Base-by-base conservation (phyloP, 2,329 filamentous ascomycete genomes). In the Sordariomycetes sp. region DNA sequence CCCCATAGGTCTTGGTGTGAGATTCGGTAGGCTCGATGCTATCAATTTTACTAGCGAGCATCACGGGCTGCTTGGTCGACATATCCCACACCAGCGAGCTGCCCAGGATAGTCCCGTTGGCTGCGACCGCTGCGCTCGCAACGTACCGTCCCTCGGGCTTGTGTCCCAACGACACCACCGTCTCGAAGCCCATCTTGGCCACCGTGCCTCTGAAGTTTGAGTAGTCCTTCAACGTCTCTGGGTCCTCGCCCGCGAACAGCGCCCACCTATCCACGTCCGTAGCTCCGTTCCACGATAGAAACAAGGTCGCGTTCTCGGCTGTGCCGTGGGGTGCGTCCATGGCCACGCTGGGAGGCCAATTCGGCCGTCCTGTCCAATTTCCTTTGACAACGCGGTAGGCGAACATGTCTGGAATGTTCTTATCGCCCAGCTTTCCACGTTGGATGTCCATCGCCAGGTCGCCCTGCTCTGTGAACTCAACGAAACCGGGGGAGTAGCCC, bases 211-310 rank as follows among this genome's bases (percentile, higher is more conserved):
- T 37, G 31, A 49, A 27, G 34, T 49, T 48, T 12, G 47, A 39
- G 37, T 41, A 40, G 35, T 41, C 34, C 36, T 41, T 37, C 30
- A 50, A 38, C 8, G 21, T 39, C 23, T 42, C 42, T 29, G 42
- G 39, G 18, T 43, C 43, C 21, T 47, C 37, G 15, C 45, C 42
- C 9, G 44, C 45, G 26, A 51, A 44, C 46, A 53, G 39, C 19
- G 42, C 46, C 50, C 50, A 54, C 12, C 37, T 38, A 15, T 37
- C 40, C 20, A 54, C 38, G 18, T 52, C 50, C 1, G 50, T 54
- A 8, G 50, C 50, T 12, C 50, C 50, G 39, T 54, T 54, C 50
- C 50, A 54, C 16, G 50, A 52, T 14, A 54, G 36, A 30, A 43
- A 52, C 8, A 52, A 38, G 4, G 43, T 48, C 5, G 46, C 47